A percentile compares a stretch with the other conserved stretches of the same genome.
These are phyloP conservation scores for Penicillium sp. DNA, from an alignment of 2,329 filamentous ascomycete species.

Conservation along the genomic window DNA sequence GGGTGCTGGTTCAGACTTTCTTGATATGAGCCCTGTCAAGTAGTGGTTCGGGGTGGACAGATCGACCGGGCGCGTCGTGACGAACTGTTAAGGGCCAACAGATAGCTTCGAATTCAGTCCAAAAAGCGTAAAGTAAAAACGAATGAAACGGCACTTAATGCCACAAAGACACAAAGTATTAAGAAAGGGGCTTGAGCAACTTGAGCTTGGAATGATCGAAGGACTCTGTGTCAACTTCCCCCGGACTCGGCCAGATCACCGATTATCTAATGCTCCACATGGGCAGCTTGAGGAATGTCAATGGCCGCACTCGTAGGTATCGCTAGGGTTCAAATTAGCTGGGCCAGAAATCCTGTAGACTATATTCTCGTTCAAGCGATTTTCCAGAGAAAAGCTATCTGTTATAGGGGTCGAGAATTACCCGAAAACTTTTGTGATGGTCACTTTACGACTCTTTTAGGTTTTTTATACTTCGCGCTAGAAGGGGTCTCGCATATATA, in stretches of 20 bases:
- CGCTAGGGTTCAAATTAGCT: too few species aligned
- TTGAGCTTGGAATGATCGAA: not conserved
- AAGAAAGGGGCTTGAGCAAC: not conserved
- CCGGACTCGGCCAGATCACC: not conserved
- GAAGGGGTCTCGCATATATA: not conserved
- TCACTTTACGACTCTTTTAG: not conserved
- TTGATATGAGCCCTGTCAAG: not conserved
- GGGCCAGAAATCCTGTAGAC: too few species aligned
- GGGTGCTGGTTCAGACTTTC: not conserved
- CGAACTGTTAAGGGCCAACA: not conserved
- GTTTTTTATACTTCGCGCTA: not conserved
- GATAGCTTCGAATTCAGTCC: constrained; percentile 1
- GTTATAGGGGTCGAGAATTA: too few species aligned
- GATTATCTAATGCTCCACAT: constrained; percentile 7
- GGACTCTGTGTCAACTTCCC: not conserved
- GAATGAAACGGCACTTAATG: constrained; percentile 33
- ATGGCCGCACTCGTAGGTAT: not conserved
- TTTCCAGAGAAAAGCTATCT: too few species aligned
- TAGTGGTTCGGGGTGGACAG: not conserved
- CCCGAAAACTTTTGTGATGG: not conserved
- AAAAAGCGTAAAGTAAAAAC: constrained; percentile 15
- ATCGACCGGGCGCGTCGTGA: constrained; percentile 5
- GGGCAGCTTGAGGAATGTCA: not conserved
- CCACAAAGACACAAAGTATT: constrained; percentile 9
- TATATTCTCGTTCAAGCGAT: too few species aligned